Evolutionary conservation across 2,329 filamentous ascomycete species (phyloP).

Genomic region (Colletotrichum theobromicola): DNA sequence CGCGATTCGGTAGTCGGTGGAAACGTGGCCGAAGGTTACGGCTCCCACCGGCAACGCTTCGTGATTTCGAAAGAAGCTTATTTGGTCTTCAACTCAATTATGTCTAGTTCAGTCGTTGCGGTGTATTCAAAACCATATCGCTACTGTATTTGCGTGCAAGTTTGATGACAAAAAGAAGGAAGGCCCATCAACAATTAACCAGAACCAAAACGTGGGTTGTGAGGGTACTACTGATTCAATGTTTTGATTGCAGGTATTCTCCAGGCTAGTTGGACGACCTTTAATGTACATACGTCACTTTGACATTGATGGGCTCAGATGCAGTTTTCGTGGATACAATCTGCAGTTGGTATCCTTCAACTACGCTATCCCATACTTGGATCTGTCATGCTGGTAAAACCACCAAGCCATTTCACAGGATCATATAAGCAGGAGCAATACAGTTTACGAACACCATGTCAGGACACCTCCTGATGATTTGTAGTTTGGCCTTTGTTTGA

Average conservation of each 20-base stretch:
- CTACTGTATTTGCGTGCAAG: no score
- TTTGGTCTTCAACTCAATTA: background rate
- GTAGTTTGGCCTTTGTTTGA: background rate
- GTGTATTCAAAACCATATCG: rapidly evolving
- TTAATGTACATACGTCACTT: background rate
- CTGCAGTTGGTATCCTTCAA: no score
- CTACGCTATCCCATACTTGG: no score
- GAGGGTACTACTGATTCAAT: no score
- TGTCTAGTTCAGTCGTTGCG: background rate
- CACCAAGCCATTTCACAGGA: no score
- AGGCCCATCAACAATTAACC: no score
- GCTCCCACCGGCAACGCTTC: background rate
- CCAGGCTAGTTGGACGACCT: rapidly evolving
- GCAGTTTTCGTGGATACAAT: background rate
- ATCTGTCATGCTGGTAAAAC: no score
- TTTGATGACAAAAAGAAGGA: no score
- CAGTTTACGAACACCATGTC: background rate
- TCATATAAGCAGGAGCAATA: background rate
- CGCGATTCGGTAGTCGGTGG: background rate
- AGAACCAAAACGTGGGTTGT: no score
- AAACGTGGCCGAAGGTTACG: background rate
- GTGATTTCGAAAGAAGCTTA: background rate
- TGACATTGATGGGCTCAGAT: background rate
- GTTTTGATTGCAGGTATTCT: no score
- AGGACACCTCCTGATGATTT: background rate